Evolutionary conservation across 768 basidiomycete species (phyloP).

Genomic region (Pleurotus sapidus): DNA sequence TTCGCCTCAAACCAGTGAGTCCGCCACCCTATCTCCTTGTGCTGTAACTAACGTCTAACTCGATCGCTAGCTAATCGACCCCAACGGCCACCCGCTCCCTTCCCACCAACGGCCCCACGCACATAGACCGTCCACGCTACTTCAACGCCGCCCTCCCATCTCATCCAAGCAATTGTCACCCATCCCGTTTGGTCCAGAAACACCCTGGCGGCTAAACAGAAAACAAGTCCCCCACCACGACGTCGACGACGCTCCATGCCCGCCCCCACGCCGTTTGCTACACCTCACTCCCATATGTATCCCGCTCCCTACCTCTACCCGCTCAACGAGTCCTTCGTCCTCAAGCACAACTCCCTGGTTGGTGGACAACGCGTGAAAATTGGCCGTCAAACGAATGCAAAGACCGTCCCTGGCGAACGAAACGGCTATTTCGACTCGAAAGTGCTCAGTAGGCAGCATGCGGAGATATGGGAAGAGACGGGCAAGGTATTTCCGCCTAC

Average conservation of each 20-base stretch:
- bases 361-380: conserved; percentile 79
- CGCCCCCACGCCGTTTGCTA: conserved; percentile 18
- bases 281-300: conserved; percentile 19
- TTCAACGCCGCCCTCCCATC: too few species aligned
- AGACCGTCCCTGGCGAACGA: conserved; percentile 87
- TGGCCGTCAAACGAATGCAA: conserved; percentile 93
- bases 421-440: conserved; percentile 99
- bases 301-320: conserved; percentile 77
- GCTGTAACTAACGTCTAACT: too few species aligned
- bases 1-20: too few species aligned
- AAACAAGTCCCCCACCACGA: too few species aligned
- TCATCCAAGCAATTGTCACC: too few species aligned
- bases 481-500: conserved; percentile 60
- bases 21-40: too few species aligned
- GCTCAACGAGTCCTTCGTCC: conserved; percentile 90
- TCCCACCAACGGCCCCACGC: too few species aligned
- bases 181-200: too few species aligned
- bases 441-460: conserved; percentile 89
- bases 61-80: too few species aligned
- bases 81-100: too few species aligned
- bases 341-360: conserved; percentile 87
- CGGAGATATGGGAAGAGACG: conserved; percentile 96
- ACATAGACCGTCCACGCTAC: too few species aligned
- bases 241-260: conserved; percentile 17
- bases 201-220: too few species aligned